Conservation (phyloP, 352 stramenopile genomes). For the Globisporangium paddicum region DNA sequence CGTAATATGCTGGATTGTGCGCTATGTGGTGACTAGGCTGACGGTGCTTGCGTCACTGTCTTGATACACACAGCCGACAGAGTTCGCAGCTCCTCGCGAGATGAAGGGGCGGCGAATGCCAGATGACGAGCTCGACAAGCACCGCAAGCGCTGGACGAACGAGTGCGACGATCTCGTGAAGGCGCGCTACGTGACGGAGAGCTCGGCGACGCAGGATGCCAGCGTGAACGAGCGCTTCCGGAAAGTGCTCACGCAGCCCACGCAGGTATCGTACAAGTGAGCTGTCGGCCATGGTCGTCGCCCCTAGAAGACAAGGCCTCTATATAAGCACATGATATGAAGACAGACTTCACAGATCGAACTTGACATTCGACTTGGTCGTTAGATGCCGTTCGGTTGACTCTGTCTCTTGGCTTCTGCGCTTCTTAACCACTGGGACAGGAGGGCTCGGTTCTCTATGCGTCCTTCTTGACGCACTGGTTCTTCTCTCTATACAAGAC, state of each 20-base stretch:
- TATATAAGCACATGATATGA: not conserved
- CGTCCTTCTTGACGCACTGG: constrained; percentile 32
- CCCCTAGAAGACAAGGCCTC: not conserved
- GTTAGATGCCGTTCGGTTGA: not conserved
- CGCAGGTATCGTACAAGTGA: constrained; percentile 49
- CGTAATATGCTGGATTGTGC: not conserved
- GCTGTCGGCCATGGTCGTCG: not conserved
- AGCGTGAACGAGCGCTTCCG: constrained; percentile 47
- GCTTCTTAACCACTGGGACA: not conserved
- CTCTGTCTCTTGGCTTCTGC: not conserved
- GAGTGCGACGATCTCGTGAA: constrained; percentile 47
- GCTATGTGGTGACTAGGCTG: not conserved
- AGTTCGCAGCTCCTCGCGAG: constrained; percentile 62
- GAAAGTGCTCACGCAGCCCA: constrained; percentile 55
- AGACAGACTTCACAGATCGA: not conserved
- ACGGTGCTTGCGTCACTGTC: too few species aligned
- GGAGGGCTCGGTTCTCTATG: constrained; percentile 14
- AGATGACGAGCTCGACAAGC: constrained; percentile 45
- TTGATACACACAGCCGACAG: constrained; percentile 29
- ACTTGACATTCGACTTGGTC: not conserved
- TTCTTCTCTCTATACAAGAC: constrained; percentile 38
- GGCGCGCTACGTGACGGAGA: constrained; percentile 59
- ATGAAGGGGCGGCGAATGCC: constrained; percentile 40
- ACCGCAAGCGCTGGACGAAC: constrained; percentile 59
- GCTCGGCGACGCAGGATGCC: constrained; percentile 33